Percentiles rank a stretch among this genome's conserved stretches.
phyloP scores from a whole-genome alignment of 2,329 filamentous ascomycete species.

The Apiospora koreana region DNA sequence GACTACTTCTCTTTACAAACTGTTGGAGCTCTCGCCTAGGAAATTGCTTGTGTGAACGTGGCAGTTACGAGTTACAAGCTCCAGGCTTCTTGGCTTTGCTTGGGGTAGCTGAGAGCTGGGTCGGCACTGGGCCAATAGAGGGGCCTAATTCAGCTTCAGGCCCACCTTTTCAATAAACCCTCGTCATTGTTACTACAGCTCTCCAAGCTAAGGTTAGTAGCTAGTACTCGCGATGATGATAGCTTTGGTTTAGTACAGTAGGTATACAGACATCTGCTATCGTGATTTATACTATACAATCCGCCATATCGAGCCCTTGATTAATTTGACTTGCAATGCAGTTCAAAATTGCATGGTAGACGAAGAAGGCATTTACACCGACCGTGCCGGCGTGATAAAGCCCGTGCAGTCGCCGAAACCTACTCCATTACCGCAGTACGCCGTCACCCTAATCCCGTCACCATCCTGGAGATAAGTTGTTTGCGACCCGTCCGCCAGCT shows the following conservation, averaged over 20 bases:
- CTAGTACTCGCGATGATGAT: too few relatives aligned
- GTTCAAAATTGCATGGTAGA: too few relatives aligned
- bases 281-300: background rate
- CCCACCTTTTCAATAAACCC: background rate
- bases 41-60: constrained; percentile 17
- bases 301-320: background rate
- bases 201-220: background rate
- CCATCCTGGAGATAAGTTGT: constrained; percentile 41
- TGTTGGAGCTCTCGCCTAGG: constrained; percentile 3
- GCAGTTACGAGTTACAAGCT: constrained; percentile 12
- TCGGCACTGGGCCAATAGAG: background rate
- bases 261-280: background rate
- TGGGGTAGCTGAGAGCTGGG: background rate
- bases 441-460: constrained; percentile 39
- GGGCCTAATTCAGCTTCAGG: background rate
- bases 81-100: too few relatives aligned
- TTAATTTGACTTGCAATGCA: background rate
- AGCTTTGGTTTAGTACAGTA: background rate
- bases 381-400: constrained; percentile 21
- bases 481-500: constrained; percentile 30
- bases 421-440: constrained; percentile 42
- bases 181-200: background rate
- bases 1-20: background rate
- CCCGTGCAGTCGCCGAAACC: constrained; percentile 39
- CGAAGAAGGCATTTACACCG: too few relatives aligned